Conservation (phyloP, 2,329 filamentous ascomycete genomes). For the Niveomyces coronatus region DNA sequence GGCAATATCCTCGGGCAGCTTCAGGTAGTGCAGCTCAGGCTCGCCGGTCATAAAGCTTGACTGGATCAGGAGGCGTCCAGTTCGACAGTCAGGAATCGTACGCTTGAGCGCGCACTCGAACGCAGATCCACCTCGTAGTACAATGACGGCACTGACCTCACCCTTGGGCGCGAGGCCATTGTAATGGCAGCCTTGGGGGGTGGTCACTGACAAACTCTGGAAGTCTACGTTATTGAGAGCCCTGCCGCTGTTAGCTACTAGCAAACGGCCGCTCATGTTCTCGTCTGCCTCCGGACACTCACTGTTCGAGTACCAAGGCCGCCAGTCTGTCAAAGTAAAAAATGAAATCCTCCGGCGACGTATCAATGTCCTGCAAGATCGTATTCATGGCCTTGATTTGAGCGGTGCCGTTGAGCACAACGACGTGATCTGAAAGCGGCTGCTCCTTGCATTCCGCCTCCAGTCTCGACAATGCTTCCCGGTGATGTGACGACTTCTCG, state of each 20-base stretch:
- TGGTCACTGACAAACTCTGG: slow-evolving; percentile 51
- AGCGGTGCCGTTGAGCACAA: slow-evolving; percentile 62
- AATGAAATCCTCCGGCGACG: slow-evolving; percentile 79
- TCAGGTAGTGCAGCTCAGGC: slow-evolving; percentile 84
- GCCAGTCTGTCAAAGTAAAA: slow-evolving; percentile 93
- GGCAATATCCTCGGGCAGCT: slow-evolving; percentile 63
- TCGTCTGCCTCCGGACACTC: slow-evolving; percentile 17
- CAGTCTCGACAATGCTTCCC: slow-evolving; percentile 65
- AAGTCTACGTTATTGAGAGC: slow-evolving; percentile 72
- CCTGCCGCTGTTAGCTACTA: slow-evolving; percentile 31
- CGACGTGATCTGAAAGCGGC: slow-evolving; percentile 64
- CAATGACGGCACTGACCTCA: slow-evolving; percentile 73
- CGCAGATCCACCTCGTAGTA: slow-evolving; percentile 79
- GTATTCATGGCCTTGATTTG: slow-evolving; percentile 86
- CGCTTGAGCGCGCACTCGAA: slow-evolving; percentile 82
- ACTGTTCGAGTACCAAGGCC: slow-evolving; percentile 74
- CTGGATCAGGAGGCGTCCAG: slow-evolving; percentile 82
- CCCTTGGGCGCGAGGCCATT: slow-evolving; percentile 60
- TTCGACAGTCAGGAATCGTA: slow-evolving; percentile 86
- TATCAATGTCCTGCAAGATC: slow-evolving; percentile 72
- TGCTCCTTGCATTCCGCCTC: slow-evolving; percentile 62
- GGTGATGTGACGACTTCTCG: slow-evolving; percentile 76
- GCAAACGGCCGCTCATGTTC: too few species aligned
- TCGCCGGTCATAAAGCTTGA: slow-evolving; percentile 77
- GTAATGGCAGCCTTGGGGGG: slow-evolving; percentile 61